A percentile compares a stretch with the other conserved stretches of the same genome.
Evolutionary conservation across 1,284 basidiomycete species (phyloP).

Genomic region (Rhodotorula sp.): DNA sequence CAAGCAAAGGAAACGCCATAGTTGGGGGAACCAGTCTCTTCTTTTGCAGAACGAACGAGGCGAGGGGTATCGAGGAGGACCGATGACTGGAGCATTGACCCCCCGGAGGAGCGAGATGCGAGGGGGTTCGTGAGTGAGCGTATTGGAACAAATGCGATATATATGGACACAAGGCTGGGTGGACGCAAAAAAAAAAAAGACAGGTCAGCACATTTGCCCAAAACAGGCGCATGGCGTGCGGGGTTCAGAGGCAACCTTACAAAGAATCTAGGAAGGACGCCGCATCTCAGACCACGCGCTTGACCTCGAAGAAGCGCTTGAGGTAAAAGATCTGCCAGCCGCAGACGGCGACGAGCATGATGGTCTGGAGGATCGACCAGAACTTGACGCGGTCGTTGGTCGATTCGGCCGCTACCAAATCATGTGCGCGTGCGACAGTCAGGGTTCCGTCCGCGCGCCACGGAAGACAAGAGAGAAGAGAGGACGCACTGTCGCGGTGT

Average conservation of each 20-base stretch:
- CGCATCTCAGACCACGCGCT: constrained; percentile 26
- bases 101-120: too few relatives aligned
- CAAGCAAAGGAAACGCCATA: too few relatives aligned
- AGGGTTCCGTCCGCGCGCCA: not conserved
- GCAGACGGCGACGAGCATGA: constrained; percentile 84
- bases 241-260: not conserved
- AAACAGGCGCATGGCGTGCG: too few relatives aligned
- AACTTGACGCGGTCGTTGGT: constrained; percentile 92
- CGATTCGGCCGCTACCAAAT: constrained; percentile 50
- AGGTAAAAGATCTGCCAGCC: constrained; percentile 98
- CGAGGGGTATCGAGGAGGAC: too few relatives aligned
- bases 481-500: constrained; percentile 73
- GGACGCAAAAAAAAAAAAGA: too few relatives aligned
- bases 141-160: too few relatives aligned
- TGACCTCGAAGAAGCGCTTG: constrained; percentile 43
- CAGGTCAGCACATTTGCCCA: too few relatives aligned
- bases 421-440: not conserved
- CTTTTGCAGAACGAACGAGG: too few relatives aligned
- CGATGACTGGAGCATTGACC: too few relatives aligned
- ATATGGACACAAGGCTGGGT: too few relatives aligned
- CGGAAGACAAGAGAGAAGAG: not conserved
- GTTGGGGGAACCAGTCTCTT: too few relatives aligned
- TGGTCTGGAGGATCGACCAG: constrained; percentile 92
- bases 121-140: too few relatives aligned
- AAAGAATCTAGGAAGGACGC: not conserved